Percentiles rank a stretch among this genome's conserved stretches.
phyloP scores from a whole-genome alignment of 2,329 filamentous ascomycete species.

The Gliomastix tumulicola region DNA sequence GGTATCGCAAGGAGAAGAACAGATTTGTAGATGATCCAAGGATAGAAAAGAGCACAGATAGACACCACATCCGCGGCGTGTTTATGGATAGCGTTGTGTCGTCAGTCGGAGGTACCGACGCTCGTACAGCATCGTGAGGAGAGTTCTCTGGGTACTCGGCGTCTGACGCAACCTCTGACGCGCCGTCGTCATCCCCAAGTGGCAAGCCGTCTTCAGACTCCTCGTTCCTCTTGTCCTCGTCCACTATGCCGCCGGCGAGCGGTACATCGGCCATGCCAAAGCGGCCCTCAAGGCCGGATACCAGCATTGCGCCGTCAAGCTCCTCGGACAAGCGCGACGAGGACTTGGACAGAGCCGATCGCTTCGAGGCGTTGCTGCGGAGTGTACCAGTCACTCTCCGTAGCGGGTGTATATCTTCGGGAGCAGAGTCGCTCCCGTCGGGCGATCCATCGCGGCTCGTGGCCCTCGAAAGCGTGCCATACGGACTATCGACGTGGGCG shows the following conservation, averaged over 20 bases:
- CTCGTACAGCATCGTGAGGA: constrained; percentile 71
- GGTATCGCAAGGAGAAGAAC: constrained; percentile 86
- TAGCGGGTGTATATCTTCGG: constrained; percentile 20
- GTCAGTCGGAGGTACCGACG: constrained; percentile 70
- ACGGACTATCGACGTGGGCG: constrained; percentile 20
- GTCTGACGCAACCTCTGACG: constrained; percentile 25
- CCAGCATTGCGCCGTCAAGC: constrained; percentile 42
- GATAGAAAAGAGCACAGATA: constrained; percentile 74
- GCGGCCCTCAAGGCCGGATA: constrained; percentile 45
- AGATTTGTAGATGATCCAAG: constrained; percentile 78
- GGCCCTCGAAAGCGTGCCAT: constrained; percentile 28
- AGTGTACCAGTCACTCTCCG: constrained; percentile 24
- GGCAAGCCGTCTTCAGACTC: constrained; percentile 24
- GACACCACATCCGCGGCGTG: constrained; percentile 79
- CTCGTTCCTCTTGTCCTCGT: constrained; percentile 32
- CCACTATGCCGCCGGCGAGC: constrained; percentile 35
- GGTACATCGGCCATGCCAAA: constrained; percentile 43
- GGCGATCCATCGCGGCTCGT: constrained; percentile 26
- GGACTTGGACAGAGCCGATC: constrained; percentile 21
- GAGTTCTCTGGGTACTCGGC: constrained; percentile 59
- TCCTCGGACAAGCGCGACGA: constrained; percentile 37
- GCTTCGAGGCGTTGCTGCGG: constrained; percentile 21
- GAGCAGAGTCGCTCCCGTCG: constrained; percentile 22
- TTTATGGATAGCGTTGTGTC: constrained; percentile 75
- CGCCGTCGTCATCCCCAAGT: constrained; percentile 19